Conservation (phyloP, 2,329 filamentous ascomycete species). For the Aspergillus sp. region DNA sequence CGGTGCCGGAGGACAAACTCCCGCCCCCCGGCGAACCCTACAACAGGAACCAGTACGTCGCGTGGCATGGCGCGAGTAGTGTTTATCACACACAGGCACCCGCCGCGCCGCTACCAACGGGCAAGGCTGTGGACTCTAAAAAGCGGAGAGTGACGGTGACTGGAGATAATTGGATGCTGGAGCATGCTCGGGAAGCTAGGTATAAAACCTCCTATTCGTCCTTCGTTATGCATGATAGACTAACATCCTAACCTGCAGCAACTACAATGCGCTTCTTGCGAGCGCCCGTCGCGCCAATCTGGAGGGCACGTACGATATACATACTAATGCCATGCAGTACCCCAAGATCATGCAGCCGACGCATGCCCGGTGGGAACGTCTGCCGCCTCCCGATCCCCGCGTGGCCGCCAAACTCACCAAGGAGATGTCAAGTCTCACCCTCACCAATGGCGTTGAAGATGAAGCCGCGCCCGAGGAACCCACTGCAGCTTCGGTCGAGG, state of each 20-base stretch:
- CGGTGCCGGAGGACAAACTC: conserved; percentile 81
- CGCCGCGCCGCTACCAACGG: conserved; percentile 69
- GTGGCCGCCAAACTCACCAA: conserved; percentile 27
- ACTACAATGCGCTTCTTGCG: conserved; percentile 76
- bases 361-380: conserved; percentile 75
- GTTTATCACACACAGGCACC: conserved; percentile 87
- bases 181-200: conserved; percentile 90
- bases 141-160: conserved; percentile 85
- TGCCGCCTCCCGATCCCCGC: conserved; percentile 48
- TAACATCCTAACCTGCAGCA: conserved; percentile 50
- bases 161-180: conserved; percentile 92
- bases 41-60: conserved; percentile 98
- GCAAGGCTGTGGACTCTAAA: conserved; percentile 73
- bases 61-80: conserved; percentile 94
- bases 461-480: conserved; percentile 6
- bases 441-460: conserved; percentile 29
- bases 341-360: conserved; percentile 87
- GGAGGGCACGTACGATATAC: conserved; percentile 82
- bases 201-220: conserved; percentile 42
- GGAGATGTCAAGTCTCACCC: conserved; percentile 32
- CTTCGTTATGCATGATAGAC: not conserved
- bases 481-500: conserved; percentile 7
- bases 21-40: conserved; percentile 78
- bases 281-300: conserved; percentile 66
- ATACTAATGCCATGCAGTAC: conserved; percentile 89